Evolutionary conservation across 768 basidiomycete species (phyloP).

Genomic region (Scleroderma bovista): DNA sequence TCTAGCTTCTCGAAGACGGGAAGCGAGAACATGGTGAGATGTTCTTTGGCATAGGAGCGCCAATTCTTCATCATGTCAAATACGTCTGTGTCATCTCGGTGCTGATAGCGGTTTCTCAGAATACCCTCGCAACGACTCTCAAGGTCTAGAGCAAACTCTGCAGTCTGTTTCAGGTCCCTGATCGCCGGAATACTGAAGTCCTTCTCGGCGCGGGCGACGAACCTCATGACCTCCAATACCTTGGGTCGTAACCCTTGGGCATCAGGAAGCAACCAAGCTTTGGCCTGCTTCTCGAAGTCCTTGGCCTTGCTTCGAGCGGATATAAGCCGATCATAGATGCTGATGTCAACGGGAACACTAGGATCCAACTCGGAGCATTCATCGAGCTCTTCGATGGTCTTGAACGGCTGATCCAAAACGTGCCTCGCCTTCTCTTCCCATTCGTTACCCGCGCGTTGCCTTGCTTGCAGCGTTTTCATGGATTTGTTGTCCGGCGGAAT

Average conservation of each 20-base stretch:
- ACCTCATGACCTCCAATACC: slow-evolving; percentile 61
- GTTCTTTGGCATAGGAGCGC: slow-evolving; percentile 64
- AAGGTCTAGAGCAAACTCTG: slow-evolving; percentile 73
- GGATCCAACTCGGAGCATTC: slow-evolving; percentile 61
- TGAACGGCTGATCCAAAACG: slow-evolving; percentile 61
- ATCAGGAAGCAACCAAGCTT: slow-evolving; percentile 61
- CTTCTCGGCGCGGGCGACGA: slow-evolving; percentile 67
- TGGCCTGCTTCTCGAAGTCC: slow-evolving; percentile 77
- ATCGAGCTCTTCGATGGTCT: slow-evolving; percentile 73
- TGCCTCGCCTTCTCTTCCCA: slow-evolving; percentile 74
- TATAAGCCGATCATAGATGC: slow-evolving; percentile 60
- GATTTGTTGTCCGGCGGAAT: slow-evolving; percentile 61
- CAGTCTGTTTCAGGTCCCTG: slow-evolving; percentile 58
- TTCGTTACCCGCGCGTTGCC: slow-evolving; percentile 59
- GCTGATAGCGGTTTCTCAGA: slow-evolving; percentile 55
- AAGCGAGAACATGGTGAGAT: slow-evolving; percentile 67
- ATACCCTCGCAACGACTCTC: slow-evolving; percentile 73
- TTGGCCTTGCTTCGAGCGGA: slow-evolving; percentile 61
- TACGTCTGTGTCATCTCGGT: slow-evolving; percentile 52
- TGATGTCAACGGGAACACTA: slow-evolving; percentile 64
- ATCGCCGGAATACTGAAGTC: slow-evolving; percentile 70
- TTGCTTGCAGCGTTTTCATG: slow-evolving; percentile 57
- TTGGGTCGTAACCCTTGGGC: slow-evolving; percentile 51
- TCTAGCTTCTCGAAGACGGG: slow-evolving; percentile 71
- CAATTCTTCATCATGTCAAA: slow-evolving; percentile 72